phyloP scores from a whole-genome alignment of 1,139 yeast species.

The Magnusiomyces suaveolens region DNA sequence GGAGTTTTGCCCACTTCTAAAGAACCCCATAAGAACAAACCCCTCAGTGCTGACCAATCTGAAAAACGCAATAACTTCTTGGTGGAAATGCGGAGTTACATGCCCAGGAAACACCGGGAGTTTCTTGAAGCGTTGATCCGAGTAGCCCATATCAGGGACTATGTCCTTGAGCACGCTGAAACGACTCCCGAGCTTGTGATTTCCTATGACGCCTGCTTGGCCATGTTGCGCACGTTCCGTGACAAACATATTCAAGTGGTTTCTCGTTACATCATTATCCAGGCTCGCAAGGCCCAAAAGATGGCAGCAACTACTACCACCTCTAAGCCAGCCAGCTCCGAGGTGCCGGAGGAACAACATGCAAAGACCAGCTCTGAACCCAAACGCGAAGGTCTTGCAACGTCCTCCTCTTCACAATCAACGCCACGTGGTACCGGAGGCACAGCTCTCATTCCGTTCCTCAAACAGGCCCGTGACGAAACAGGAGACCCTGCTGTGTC shows the following conservation, averaged over 20 bases:
- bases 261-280: slow-evolving; percentile 73
- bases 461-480: slow-evolving; percentile 92
- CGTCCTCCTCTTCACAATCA: slow-evolving; percentile 31
- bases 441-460: slow-evolving; percentile 78
- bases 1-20: slow-evolving; percentile 6
- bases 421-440: slow-evolving; percentile 88
- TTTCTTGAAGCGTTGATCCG: slow-evolving; percentile 54
- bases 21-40: not conserved
- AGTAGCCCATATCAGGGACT: slow-evolving; percentile 53
- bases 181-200: slow-evolving; percentile 48
- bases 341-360: not conserved
- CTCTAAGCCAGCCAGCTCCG: slow-evolving; percentile 19
- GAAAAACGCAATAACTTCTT: slow-evolving; percentile 49
- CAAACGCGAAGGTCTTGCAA: slow-evolving; percentile 31
- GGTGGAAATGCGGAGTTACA: slow-evolving; percentile 74
- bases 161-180: slow-evolving; percentile 41
- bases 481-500: slow-evolving; percentile 91
- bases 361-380: slow-evolving; percentile 14
- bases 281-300: slow-evolving; percentile 41
- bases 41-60: slow-evolving; percentile 14
- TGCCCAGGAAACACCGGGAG: slow-evolving; percentile 79
- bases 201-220: slow-evolving; percentile 82
- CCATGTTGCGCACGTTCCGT: slow-evolving; percentile 79
- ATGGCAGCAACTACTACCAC: slow-evolving; percentile 5
- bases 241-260: slow-evolving; percentile 91